Evolutionary conservation across 768 basidiomycete genomes (phyloP), one percentile per base, ranked within the genome.

Genomic region (Omphalotus guepiniiformis): DNA sequence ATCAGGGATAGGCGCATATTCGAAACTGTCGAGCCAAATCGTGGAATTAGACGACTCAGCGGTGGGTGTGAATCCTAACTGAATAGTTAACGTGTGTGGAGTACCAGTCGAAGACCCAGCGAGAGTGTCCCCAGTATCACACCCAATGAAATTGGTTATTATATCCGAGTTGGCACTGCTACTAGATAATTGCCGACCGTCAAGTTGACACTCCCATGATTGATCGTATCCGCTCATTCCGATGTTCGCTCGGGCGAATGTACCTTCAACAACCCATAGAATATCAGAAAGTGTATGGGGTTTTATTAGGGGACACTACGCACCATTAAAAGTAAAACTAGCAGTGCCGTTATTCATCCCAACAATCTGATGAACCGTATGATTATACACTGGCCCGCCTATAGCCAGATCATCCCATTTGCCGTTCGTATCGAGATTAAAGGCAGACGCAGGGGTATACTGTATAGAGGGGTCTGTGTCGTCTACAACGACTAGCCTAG

Each of bases 401-500:
- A 19, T 36, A 4, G 34, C 44, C 15, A 25, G 32, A 7, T 18
- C 23, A 36, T 46, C 23, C n/a, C 35, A 46, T 6, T 19, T 35
- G 12, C 44, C 44, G 8, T 21, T 12, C 3, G 44, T 16, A 27
- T 46, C 44, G 18, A 36, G 32, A 16, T 32, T 36, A 27, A 46
- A 46, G 12, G 44, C 44, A 37, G 25, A 25, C 12, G 44, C 13
- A 18, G 42, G 42, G 9, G 32, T 26, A 23, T 46, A 46, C 32
- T 26, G 44, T 8, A 46, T 46, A 2, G 44, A 19, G 5, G 44
- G 15, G 23, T 46, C 44, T 9, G 44, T 46, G 22, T 46, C 44
- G 28, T 46, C 44, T 25, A 46, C 44, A 27, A 46, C 44, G 22
- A 46, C 44, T 9, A 46, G 34, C n/a, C 44, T 21, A 12, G 44